phyloP scores from a whole-genome alignment of 345 rosid genomes.

The Populus euphratica region DNA sequence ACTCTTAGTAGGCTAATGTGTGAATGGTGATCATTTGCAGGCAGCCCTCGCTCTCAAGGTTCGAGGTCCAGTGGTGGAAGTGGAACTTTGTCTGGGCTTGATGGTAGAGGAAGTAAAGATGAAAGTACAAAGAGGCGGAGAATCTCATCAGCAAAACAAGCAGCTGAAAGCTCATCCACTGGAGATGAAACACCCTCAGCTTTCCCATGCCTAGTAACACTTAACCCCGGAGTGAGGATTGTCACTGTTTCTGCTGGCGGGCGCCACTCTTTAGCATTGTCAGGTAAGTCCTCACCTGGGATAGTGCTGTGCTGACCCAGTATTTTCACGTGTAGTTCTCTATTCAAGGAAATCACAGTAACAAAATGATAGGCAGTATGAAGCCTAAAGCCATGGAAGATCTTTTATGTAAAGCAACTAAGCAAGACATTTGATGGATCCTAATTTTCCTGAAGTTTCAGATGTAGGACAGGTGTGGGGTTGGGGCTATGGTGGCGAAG shows the following conservation, averaged over 20 bases:
- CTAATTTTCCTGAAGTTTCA: slow-evolving; percentile 50
- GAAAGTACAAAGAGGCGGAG: slow-evolving; percentile 71
- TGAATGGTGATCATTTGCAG: slow-evolving; percentile 34
- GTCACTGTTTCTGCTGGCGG: slow-evolving; percentile 89
- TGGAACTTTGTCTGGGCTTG: slow-evolving; percentile 36
- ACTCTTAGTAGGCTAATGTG: slow-evolving; percentile 16
- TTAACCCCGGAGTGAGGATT: slow-evolving; percentile 88
- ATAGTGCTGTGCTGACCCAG: slow-evolving; percentile 8
- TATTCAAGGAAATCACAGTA: slow-evolving; percentile 5
- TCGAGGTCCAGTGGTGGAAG: slow-evolving; percentile 44
- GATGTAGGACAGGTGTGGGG: slow-evolving; percentile 99
- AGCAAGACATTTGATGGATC: slow-evolving; percentile 26
- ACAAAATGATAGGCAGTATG: slow-evolving; percentile 12
- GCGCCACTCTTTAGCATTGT: slow-evolving; percentile 86
- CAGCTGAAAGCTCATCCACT: slow-evolving; percentile 69
- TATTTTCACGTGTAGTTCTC: slow-evolving; percentile 3
- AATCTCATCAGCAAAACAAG: slow-evolving; percentile 59
- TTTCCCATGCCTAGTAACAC: slow-evolving; percentile 78
- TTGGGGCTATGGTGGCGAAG: slow-evolving; percentile 99
- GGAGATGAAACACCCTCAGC: slow-evolving; percentile 73
- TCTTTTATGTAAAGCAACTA: slow-evolving; percentile 19
- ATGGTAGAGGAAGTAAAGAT: slow-evolving; percentile 48
- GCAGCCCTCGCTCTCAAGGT: slow-evolving; percentile 56
- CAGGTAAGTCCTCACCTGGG: slow-evolving; percentile 49
- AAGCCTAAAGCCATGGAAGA: slow-evolving; percentile 21